Evolutionary conservation across 108 stramenopile species (phyloP), one percentile per base, ranked within the genome.

Genomic region (Parmales sp.): DNA sequence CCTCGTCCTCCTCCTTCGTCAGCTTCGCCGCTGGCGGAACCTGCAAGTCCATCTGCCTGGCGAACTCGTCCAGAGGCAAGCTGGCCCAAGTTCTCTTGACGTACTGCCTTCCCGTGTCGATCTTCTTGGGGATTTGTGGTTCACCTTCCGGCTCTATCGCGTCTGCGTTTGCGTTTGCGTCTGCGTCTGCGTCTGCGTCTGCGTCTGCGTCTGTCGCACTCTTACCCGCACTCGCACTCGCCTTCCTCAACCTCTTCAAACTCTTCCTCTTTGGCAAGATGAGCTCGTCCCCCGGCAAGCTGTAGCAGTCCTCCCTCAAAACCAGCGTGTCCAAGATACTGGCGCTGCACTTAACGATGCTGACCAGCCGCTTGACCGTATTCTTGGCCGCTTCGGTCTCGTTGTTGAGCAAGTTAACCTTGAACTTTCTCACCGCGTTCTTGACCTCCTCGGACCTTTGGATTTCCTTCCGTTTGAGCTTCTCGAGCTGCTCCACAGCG

Each of bases 221-320:
- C 41, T 43, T 43, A 8, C 41, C 16, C 8, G 41, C 8, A 11
- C 8, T 43, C 41, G 16, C 41, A 16, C 41, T 43, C 22, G 67
- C 67, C 72, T 76, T 76, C 39, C 72, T 49, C n/a, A 76, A 54
- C 25, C 75, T 68, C 37, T 72, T 72, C 41, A 76, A 50, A 0
- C 68, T 60, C 54, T 64, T 76, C n/a, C 75, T 68, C 69, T 76
- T 76, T 18, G 41, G 23, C 29, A 64, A 36, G 1, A 69, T 37
- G 37, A 63, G 37, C 7, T 76, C 72, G 69, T 76, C 75, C 26
- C 72, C 75, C 19, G 75, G 75, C 28, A 76, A 51, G 23, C 39
- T 38, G 19, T 60, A 65, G 11, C 73, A 69, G 63, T 76, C 75
- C 45, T 76, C 75, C 48, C 26, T 69, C 69, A 73, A 44, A 13